Evolutionary conservation across 2,329 filamentous ascomycete genomes (phyloP), one percentile per base, ranked within the genome.

Genomic region (Aspergillus sp.): DNA sequence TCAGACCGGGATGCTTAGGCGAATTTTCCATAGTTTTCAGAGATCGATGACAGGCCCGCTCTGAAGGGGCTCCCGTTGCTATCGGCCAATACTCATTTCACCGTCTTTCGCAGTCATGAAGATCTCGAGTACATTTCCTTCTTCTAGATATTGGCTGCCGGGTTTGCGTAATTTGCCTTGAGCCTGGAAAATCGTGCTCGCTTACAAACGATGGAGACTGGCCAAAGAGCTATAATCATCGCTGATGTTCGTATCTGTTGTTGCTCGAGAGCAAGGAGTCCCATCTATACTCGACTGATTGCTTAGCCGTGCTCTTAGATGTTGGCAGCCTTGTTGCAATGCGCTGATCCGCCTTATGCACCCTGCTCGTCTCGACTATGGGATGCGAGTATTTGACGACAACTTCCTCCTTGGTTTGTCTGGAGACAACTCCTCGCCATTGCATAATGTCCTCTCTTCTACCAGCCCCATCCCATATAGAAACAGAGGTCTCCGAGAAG

Each of bases 1-100:
- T 73, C 49, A 70, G 70, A 72, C 67, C 61, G 70, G 71, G 70
- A 73, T 69, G 59, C 64, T 68, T 74, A 73, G 64, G 71, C 72
- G 72, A 74, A 69, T 45, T 51, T 58, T 58, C 59, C 42, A 17
- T 51, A 51, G 60, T 59, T 56, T 59, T 33, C 20, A 47, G 27
- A 47, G 41, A 56, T 59, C 41, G 39, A 49, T 51, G 33, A 51
- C 51, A 45, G 49, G 22, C 19, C 33, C 44, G n/a, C 15, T 22
- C 20, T 51, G 40, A 37, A 27, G 50, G 11, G 8, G 19, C 51
- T 41, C 12, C 49, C 13, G 22, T 45, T 44, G 3, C 54, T 30
- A 4, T 56, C 20, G 24, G 22, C 20, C 44, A 45, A 33, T 48
- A 33, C 17, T 49, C 33, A 27, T 34, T n/a, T 34, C 51, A 44